phyloP scores from a whole-genome alignment of 208 protist species.

The Leishmania mexicana region DNA sequence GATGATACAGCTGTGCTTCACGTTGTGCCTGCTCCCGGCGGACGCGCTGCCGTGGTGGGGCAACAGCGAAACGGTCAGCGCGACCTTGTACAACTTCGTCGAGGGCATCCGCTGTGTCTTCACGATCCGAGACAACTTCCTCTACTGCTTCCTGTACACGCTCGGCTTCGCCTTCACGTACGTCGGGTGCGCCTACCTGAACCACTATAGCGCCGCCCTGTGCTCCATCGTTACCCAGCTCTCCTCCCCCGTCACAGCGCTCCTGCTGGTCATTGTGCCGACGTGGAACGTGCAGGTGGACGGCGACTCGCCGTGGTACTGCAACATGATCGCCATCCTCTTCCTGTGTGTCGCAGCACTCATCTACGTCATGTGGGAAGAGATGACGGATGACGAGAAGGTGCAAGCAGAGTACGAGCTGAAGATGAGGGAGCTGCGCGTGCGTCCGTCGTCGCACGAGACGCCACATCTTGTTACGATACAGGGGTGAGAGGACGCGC shows the following conservation, averaged over 20 bases:
- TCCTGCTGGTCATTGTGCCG: conserved; percentile 74
- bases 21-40: conserved; percentile 65
- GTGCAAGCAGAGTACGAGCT: conserved; percentile 53
- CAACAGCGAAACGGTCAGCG: conserved; percentile 49
- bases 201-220: conserved; percentile 83
- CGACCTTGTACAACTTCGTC: conserved; percentile 74
- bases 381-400: conserved; percentile 79
- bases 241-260: conserved; percentile 71
- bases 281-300: conserved; percentile 64
- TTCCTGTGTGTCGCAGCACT: conserved; percentile 58
- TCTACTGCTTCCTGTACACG: conserved; percentile 78
- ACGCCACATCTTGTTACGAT: conserved; percentile 21
- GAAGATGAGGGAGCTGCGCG: conserved; percentile 55
- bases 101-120: conserved; percentile 69
- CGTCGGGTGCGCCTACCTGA: conserved; percentile 79
- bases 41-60: conserved; percentile 85
- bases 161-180: conserved; percentile 80
- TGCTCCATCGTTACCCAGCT: conserved; percentile 86
- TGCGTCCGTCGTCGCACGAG: conserved; percentile 30
- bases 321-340: conserved; percentile 65
- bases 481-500: conserved; percentile 2
- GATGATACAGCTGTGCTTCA: conserved; percentile 61
- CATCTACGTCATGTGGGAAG: conserved; percentile 81
- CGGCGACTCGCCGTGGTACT: conserved; percentile 71
- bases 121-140: conserved; percentile 58